A percentile compares a stretch with the other conserved stretches of the same genome.
These are phyloP conservation scores for Paspalum notatum DNA, from an alignment of 176 grass and related monocot genomes.

Conservation along the genomic window DNA sequence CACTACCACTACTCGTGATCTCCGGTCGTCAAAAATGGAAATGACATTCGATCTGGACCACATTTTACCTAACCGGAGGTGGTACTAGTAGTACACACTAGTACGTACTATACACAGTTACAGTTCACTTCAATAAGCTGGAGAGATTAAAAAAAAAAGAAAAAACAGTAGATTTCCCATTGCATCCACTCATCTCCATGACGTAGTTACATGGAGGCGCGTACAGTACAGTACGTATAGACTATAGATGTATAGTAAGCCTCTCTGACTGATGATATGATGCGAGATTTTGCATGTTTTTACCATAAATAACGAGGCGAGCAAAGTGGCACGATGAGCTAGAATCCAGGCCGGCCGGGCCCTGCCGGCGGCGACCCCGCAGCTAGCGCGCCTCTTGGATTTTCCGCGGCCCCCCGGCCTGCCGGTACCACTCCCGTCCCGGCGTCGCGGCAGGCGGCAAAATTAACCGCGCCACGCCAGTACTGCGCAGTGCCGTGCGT, in stretches of 20 bases:
- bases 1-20: too few species aligned
- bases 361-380: not conserved
- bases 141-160: too few species aligned
- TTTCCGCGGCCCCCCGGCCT: not conserved
- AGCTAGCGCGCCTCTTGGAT: conserved; percentile 7
- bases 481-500: not conserved
- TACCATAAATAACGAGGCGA: conserved; percentile 26
- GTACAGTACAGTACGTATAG: not conserved
- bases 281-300: too few species aligned
- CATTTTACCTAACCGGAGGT: too few species aligned
- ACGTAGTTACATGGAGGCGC: not conserved
- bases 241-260: too few species aligned
- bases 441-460: not conserved
- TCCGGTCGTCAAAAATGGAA: too few species aligned
- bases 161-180: too few species aligned
- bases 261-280: too few species aligned
- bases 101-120: too few species aligned
- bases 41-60: too few species aligned
- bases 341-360: not conserved
- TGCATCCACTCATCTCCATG: not conserved
- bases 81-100: too few species aligned
- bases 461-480: not conserved
- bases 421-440: not conserved
- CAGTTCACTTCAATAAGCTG: too few species aligned
- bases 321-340: conserved; percentile 27